Conservation (phyloP, 441 rosid genomes). For the Syzygium malaccense region DNA sequence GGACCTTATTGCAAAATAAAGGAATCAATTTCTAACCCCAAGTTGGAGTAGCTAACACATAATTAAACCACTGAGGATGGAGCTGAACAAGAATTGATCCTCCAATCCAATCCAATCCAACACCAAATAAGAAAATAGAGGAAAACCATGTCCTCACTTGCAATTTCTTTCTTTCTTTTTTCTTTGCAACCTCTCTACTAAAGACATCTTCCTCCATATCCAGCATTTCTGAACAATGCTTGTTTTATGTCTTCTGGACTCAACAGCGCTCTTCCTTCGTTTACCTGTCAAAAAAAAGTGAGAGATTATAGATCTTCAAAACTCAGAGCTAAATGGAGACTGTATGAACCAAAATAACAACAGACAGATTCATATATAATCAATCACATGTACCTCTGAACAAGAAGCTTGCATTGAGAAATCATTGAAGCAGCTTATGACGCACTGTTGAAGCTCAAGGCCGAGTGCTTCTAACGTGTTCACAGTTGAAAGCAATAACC, state of each 20-base stretch:
- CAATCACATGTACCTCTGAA: constrained; percentile 47
- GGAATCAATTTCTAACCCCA: neutral
- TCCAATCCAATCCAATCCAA: neutral
- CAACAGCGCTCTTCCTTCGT: constrained; percentile 41
- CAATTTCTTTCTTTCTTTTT: constrained; percentile 8
- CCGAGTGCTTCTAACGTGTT: constrained; percentile 76
- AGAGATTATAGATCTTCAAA: neutral
- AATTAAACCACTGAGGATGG: constrained; percentile 7
- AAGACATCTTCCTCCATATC: constrained; percentile 83
- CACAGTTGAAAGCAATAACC: constrained; percentile 72
- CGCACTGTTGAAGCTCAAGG: constrained; percentile 91
- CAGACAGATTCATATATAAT: neutral
- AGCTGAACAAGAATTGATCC: neutral
- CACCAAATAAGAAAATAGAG: constrained; percentile 9
- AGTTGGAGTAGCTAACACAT: neutral
- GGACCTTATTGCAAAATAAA: constrained; percentile 4
- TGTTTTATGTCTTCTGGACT: constrained; percentile 78
- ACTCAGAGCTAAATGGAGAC: neutral
- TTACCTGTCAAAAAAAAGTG: constrained; percentile 15
- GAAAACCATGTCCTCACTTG: neutral
- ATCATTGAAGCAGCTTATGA: constrained; percentile 86
- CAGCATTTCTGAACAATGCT: constrained; percentile 79
- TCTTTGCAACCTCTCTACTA: constrained; percentile 9
- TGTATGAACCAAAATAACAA: neutral
- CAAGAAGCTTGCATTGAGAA: constrained; percentile 95